phyloP scores from a whole-genome alignment of 2,329 filamentous ascomycete species.

The Penicillium frequentans region DNA sequence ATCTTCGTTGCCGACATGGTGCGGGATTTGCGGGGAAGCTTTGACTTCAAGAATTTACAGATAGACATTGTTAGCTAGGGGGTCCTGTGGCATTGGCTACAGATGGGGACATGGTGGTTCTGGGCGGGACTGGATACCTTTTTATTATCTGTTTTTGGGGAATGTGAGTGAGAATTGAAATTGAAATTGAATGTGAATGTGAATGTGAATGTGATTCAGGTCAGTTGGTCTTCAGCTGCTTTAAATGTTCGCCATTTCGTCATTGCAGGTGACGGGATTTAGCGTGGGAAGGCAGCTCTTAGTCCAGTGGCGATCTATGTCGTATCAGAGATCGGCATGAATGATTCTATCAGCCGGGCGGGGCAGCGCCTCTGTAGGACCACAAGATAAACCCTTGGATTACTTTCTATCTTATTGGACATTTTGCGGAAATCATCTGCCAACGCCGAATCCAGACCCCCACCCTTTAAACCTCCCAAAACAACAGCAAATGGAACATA shows the following conservation, averaged over 20 bases:
- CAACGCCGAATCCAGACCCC: conserved; percentile 17
- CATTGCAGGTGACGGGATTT: conserved; percentile 6
- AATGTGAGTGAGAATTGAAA: background rate
- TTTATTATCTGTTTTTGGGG: background rate
- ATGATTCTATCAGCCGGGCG: conserved; percentile 9
- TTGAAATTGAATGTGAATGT: background rate
- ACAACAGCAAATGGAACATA: background rate
- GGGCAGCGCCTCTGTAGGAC: conserved; percentile 5
- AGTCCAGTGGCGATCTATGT: conserved; percentile 11
- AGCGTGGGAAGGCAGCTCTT: conserved; percentile 1
- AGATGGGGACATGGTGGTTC: background rate
- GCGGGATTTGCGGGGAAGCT: conserved; percentile 7
- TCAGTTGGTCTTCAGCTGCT: background rate
- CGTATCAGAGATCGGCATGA: conserved; percentile 13
- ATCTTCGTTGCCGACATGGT: conserved; percentile 47
- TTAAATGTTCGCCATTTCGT: conserved; percentile 3
- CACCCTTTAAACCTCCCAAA: background rate
- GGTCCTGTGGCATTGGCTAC: background rate
- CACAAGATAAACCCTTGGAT: conserved; percentile 14
- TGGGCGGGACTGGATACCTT: background rate
- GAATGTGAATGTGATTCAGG: background rate
- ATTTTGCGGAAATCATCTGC: conserved; percentile 12
- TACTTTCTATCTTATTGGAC: conserved; percentile 14
- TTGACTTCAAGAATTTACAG: conserved; percentile 12
- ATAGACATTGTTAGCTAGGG: conserved; percentile 7